phyloP scores from a whole-genome alignment of 2,329 filamentous ascomycete species.

The Aspergillus thermomutatus region DNA sequence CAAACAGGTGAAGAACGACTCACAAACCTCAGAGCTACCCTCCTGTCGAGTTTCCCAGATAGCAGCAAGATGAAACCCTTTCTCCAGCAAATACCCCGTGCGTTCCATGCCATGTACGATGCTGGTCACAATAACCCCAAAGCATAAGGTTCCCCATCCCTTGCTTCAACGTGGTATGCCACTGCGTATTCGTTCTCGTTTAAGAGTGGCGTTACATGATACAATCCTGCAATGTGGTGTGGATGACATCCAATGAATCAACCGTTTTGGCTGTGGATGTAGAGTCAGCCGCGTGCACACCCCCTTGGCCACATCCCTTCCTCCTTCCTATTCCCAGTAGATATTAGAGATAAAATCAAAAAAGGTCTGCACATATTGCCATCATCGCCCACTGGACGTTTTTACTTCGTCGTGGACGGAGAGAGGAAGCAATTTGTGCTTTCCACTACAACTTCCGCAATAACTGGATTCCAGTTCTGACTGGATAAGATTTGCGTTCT shows the following conservation, averaged over 20 bases:
- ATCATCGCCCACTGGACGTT: background rate
- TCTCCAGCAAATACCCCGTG: background rate
- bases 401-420: too few relatives aligned
- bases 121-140: background rate
- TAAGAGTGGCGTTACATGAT: background rate
- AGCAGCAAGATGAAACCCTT: background rate
- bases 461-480: background rate
- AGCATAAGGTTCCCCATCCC: background rate
- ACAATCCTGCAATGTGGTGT: background rate
- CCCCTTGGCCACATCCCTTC: background rate
- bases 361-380: background rate
- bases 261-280: background rate
- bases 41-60: background rate
- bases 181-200: background rate
- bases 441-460: background rate
- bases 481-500: too few relatives aligned
- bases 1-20: background rate
- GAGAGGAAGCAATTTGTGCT: background rate
- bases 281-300: background rate
- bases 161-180: background rate
- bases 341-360: background rate
- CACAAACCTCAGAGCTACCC: background rate
- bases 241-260: background rate
- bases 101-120: background rate
- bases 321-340: background rate